These are phyloP conservation scores for Pestalotiopsis sp. DNA, from an alignment of 2,329 filamentous ascomycete genomes.

Conservation along the genomic window DNA sequence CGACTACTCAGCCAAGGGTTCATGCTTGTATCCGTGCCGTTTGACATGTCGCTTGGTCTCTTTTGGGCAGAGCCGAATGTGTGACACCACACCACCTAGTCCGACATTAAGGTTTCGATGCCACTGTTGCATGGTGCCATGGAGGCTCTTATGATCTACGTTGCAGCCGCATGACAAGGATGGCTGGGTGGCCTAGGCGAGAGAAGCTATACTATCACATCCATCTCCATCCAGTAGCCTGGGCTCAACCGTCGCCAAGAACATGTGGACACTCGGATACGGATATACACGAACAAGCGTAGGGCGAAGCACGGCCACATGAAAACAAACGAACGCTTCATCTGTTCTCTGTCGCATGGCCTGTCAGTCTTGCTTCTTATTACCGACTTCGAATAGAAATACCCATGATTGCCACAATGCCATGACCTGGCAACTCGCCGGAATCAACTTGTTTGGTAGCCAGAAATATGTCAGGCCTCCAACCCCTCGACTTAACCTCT, in stretches of 20 bases:
- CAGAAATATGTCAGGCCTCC: neutral
- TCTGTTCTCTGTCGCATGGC: neutral
- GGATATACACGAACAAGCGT: neutral
- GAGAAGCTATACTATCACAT: neutral
- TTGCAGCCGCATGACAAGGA: neutral
- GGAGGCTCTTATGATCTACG: slow-evolving; percentile 3
- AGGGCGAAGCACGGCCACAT: neutral
- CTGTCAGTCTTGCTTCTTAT: neutral
- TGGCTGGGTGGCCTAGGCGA: neutral
- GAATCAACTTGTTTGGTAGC: neutral
- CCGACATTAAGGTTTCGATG: slow-evolving; percentile 4
- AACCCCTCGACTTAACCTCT: neutral
- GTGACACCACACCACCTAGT: slow-evolving; percentile 1
- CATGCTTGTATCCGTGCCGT: slow-evolving; percentile 3
- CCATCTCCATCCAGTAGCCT: neutral
- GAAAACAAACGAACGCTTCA: neutral
- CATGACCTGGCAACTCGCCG: neutral
- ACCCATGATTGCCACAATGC: neutral
- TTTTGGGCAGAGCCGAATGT: neutral
- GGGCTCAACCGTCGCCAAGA: neutral
- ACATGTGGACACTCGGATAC: neutral
- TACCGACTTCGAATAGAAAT: neutral
- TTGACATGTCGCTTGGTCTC: neutral
- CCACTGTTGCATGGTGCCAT: neutral
- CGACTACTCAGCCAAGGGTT: neutral